Base-by-base conservation (phyloP, 75 land plant genomes). In the Azolla pinnata region DNA sequence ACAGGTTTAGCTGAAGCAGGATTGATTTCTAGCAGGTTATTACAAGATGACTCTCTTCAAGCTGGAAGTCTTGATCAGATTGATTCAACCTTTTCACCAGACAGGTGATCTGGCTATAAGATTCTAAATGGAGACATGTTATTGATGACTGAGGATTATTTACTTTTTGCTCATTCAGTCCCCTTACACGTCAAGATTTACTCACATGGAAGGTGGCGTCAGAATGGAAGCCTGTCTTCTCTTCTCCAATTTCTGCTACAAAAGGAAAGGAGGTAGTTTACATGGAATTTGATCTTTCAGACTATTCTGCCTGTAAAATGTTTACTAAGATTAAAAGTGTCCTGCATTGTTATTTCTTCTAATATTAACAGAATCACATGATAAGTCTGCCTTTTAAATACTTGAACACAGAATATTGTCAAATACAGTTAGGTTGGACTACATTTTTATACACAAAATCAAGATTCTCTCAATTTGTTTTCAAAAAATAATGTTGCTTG, bases 1-100 rank as follows among this genome's bases (percentile, higher is more conserved):
- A 28, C 81, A 95, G 99, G 99, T 56, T 78, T 95, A 75, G 99
- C 99, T 42, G 99, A 95, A 66, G 99, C 99, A 55, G 99, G 99
- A 48, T 68, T 95, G 29, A 90, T 95, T 19, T 71, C 87, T 53
- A 95, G 99, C 72, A 95, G 82, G 57, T 83, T 95, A n/a, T 81
- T 97, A 52, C 50, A 53, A 49, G 44, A 51, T 25, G 87, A 87
- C n/a, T n/a, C n/a, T 59, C 27, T 56, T 33, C 48, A 51, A 56
- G 59, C 57, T 54, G 52, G 29, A 27, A 70, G 63, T 35, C 70
- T 44, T 33, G 69, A 76, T 14, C 54, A 60, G 18, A 67, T 52
- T 20, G 44, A 70, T 60, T 35, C 62, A 8, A 34, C 26, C 26
- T 90, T 92, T 71, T 74, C 64, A 33, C 97, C 97, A 60, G 90